Evolutionary conservation across 441 rosid species (phyloP).

Genomic region (Jatropha podagrica): DNA sequence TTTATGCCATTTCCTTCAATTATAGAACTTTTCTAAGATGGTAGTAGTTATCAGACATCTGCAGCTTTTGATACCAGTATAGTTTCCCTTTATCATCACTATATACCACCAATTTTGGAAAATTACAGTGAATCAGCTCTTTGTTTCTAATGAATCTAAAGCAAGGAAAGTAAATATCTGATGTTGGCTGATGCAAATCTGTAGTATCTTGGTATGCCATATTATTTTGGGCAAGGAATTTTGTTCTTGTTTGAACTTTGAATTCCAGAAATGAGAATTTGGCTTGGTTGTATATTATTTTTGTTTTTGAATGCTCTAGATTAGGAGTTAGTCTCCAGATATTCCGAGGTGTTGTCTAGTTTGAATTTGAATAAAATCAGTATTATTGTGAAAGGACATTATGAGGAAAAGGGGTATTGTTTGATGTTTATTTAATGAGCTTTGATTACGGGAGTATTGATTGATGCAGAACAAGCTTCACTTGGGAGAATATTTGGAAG

Average conservation of each 20-base stretch:
- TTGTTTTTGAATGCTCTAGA: neutral
- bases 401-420: no score
- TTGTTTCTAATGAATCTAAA: neutral
- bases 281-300: neutral
- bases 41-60: neutral
- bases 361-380: neutral
- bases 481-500: neutral
- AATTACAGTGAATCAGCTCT: neutral
- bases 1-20: neutral
- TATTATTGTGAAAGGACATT: no score
- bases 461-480: neutral
- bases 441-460: neutral
- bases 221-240: neutral
- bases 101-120: neutral
- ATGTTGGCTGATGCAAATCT: neutral
- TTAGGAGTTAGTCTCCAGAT: neutral
- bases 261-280: neutral
- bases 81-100: neutral
- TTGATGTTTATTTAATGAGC: neutral
- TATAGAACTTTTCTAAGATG: neutral
- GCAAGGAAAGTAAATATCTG: neutral
- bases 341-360: neutral
- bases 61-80: neutral
- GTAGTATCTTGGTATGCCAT: neutral
- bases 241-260: neutral